Conservation (phyloP, 352 stramenopile species). For the Globisporangium uncinulatum region DNA sequence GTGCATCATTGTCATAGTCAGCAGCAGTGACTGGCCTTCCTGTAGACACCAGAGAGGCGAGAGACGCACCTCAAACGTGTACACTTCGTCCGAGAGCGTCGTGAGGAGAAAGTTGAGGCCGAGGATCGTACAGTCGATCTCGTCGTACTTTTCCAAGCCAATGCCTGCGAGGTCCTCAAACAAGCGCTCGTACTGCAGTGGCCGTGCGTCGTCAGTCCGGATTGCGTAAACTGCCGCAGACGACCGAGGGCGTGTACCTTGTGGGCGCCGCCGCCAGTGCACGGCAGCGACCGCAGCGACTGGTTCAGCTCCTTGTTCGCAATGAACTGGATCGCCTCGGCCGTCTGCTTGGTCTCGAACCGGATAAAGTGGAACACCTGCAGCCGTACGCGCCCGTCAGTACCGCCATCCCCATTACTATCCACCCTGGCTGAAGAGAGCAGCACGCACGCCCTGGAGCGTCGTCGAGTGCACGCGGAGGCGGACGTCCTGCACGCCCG, state of each 20-base stretch:
- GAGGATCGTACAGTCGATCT: slow-evolving; percentile 96
- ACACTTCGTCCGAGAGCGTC: slow-evolving; percentile 95
- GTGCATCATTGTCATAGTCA: too few species aligned
- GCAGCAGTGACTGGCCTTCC: too few species aligned
- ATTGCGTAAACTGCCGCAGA: slow-evolving; percentile 2
- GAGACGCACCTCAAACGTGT: slow-evolving; percentile 91
- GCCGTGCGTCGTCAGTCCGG: too few species aligned
- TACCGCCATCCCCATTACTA: too few species aligned
- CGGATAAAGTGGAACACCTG: slow-evolving; percentile 96
- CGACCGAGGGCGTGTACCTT: slow-evolving; percentile 37
- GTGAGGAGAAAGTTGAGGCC: slow-evolving; percentile 97
- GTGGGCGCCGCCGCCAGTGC: slow-evolving; percentile 77
- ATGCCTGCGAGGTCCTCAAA: slow-evolving; percentile 81
- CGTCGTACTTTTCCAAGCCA: slow-evolving; percentile 81
- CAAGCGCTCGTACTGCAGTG: slow-evolving; percentile 48
- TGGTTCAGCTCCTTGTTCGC: slow-evolving; percentile 73
- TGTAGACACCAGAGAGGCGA: too few species aligned
- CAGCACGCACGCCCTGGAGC: slow-evolving; percentile 77
- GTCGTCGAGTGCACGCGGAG: slow-evolving; percentile 81
- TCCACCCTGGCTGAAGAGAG: not conserved
- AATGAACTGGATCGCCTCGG: slow-evolving; percentile 74
- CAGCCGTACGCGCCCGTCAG: not conserved
- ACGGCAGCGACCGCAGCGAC: slow-evolving; percentile 69
- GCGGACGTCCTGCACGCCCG: slow-evolving; percentile 86
- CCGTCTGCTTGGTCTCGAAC: slow-evolving; percentile 75